These are phyloP conservation scores for Carex myosuroides DNA, from an alignment of 176 grass and related monocot genomes.

Conservation along the genomic window DNA sequence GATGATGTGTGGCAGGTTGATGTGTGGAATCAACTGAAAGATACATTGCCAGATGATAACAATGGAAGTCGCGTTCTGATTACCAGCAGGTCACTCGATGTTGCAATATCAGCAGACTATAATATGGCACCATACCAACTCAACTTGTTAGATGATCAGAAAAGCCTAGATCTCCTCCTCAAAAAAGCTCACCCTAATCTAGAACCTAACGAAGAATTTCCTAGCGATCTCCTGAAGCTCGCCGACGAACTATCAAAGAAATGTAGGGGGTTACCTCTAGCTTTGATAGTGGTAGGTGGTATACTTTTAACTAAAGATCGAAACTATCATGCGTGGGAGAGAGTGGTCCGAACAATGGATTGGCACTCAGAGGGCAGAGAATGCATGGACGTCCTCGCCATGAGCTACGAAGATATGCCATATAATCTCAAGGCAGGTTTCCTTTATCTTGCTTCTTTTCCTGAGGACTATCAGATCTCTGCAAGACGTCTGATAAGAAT, in stretches of 20 bases:
- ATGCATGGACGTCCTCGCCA: slow-evolving; percentile 15
- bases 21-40: background rate
- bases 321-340: background rate
- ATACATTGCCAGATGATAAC: background rate
- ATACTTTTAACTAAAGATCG: background rate
- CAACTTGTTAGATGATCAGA: no score
- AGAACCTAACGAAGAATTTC: no score
- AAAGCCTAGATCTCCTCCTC: no score
- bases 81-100: background rate
- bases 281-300: background rate
- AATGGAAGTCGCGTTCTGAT: background rate
- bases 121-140: no score
- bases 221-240: background rate
- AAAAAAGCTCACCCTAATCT: no score
- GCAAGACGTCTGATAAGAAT: slow-evolving; percentile 7
- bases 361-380: background rate
- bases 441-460: slow-evolving; percentile 26
- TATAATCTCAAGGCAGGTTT: slow-evolving; percentile 43
- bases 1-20: background rate
- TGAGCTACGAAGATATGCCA: slow-evolving; percentile 36
- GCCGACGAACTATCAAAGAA: background rate
- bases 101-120: background rate
- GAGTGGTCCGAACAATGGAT: background rate
- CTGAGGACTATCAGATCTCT: slow-evolving; percentile 2
- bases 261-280: background rate